Percentiles rank a stretch among this genome's conserved stretches.
These are phyloP conservation scores for Colletotrichum limetticola DNA, from an alignment of 2,329 filamentous ascomycete species.

Conservation along the genomic window DNA sequence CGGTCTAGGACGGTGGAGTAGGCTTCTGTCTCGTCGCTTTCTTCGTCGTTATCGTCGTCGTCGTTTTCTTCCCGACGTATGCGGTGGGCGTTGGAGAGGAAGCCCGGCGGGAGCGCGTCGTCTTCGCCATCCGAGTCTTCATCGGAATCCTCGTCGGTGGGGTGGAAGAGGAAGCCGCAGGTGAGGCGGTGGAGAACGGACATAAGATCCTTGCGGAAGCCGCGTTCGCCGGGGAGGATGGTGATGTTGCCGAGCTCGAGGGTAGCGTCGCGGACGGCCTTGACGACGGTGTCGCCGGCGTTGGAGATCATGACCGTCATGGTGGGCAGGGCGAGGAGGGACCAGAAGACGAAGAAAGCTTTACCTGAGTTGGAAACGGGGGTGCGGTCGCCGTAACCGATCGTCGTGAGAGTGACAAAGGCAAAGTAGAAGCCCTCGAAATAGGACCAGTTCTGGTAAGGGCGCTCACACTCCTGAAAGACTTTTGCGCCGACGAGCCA, in stretches of 20 bases:
- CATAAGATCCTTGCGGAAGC: constrained; percentile 58
- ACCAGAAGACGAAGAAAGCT: constrained; percentile 95
- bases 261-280: constrained; percentile 65
- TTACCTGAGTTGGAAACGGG: constrained; percentile 82
- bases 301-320: constrained; percentile 89
- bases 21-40: constrained; percentile 31
- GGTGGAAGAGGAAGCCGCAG: constrained; percentile 19
- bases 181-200: constrained; percentile 42
- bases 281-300: constrained; percentile 85
- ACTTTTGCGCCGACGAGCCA: constrained; percentile 85
- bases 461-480: constrained; percentile 67
- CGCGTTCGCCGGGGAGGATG: constrained; percentile 67
- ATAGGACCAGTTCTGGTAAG: constrained; percentile 74
- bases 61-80: constrained; percentile 24
- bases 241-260: constrained; percentile 68
- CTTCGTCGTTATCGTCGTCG: constrained; percentile 41
- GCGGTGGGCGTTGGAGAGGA: constrained; percentile 50
- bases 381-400: constrained; percentile 86
- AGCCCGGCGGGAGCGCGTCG: constrained; percentile 52
- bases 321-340: constrained; percentile 83
- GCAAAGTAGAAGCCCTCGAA: constrained; percentile 88
- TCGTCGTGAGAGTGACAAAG: constrained; percentile 81
- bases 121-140: constrained; percentile 41
- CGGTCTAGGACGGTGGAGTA: constrained; percentile 6
- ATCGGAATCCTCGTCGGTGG: background rate